Percentiles rank a stretch among this genome's conserved stretches.
phyloP scores from a whole-genome alignment of 768 basidiomycete genomes.

The Auriculariales sp. region DNA sequence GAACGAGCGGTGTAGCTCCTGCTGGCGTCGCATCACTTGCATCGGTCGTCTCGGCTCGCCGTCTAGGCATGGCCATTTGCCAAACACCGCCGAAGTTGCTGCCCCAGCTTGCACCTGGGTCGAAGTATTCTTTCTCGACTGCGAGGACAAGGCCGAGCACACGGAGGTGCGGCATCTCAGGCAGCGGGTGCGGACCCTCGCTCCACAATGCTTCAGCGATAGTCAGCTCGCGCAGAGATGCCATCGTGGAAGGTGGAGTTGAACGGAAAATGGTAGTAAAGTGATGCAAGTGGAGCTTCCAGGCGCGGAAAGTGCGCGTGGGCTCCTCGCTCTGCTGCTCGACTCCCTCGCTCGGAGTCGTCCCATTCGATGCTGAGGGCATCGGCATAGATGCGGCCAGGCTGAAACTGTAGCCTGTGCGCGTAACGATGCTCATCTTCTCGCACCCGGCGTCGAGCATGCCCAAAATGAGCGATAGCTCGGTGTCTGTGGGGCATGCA shows the following conservation, averaged over 20 bases:
- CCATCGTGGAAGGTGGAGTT: no score
- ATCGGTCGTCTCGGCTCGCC: no score
- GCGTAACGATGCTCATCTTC: background rate
- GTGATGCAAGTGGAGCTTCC: background rate
- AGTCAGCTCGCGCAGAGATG: background rate
- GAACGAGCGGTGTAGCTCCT: no score
- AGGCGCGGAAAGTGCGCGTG: background rate
- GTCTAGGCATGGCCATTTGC: no score
- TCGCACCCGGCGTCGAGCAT: background rate
- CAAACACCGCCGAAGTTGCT: background rate
- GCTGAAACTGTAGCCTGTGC: background rate
- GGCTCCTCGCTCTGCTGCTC: no score
- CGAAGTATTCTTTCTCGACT: background rate
- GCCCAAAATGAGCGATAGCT: background rate
- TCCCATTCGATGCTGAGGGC: no score
- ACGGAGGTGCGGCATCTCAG: background rate
- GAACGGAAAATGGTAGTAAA: background rate
- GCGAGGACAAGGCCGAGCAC: background rate
- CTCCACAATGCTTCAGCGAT: background rate
- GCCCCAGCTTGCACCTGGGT: background rate
- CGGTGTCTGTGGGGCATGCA: background rate
- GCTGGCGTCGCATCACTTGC: no score
- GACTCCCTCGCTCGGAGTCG: no score
- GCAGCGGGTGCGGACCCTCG: background rate
- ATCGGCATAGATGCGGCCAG: background rate